Evolutionary conservation across 129 eudicot species (phyloP), one percentile per base, ranked within the genome.

Genomic region (Flaveria bidentis): DNA sequence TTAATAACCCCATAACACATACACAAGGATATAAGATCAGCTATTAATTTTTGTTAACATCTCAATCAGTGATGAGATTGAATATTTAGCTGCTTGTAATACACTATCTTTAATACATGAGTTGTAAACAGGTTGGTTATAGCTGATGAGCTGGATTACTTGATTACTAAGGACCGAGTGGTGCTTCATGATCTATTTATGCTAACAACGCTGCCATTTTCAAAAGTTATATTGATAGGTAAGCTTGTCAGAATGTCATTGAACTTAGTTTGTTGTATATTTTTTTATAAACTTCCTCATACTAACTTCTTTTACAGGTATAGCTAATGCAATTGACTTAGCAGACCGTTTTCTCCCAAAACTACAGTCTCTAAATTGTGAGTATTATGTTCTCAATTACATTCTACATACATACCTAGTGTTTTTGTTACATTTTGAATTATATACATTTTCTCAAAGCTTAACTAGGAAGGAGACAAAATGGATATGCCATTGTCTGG

Each of bases 181-280:
- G 99, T 95, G 76, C 96, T 95, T 82, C 99, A 95, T 80, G 97
- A 95, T 77, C 90, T 91, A 50, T 95, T 95, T 78, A 88, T 95
- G 99, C 92, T 95, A 41, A 95, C 99, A 64, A 87, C 86, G 4
- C 69, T 84, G 44, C 97, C 99, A 33, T 95, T 83, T 79, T 91
- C 97, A 51, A 88, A 86, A 83, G 73, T 90, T 79, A 87, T 89
- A 80, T 72, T 95, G 85, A 82, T 95, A 36, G 99, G 99, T 95
- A 78, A 41, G 81, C 25, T 62, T 51, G 14, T 13, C 28, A 63
- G 16, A 47, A 16, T 18, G 45, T 46, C 1, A 30, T 26, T 57
- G 20, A 28, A 46, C 66, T 63, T 60, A 9, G 25, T 39, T 20
- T 22, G 3, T 70, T 53, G 0, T 4, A 11, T 1, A 44, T 5